Evolutionary conservation across 2,329 filamentous ascomycete species (phyloP).

Genomic region (Exophiala alcalophila): DNA sequence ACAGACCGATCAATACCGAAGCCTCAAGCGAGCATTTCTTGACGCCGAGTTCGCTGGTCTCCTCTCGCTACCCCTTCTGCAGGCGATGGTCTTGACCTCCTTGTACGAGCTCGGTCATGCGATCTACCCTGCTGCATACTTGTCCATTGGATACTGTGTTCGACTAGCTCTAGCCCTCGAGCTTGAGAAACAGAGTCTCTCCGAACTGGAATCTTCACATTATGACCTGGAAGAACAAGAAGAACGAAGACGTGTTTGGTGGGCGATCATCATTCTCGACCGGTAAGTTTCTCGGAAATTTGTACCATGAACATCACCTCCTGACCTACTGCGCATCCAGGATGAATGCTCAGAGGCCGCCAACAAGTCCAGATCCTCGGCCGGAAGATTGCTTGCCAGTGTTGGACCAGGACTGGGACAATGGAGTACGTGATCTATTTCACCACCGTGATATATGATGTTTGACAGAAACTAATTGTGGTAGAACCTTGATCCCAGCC

Average conservation of each 20-base stretch:
- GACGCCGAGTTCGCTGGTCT: constrained; percentile 29
- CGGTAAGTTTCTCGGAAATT: background rate
- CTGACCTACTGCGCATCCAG: background rate
- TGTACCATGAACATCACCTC: no score
- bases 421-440: constrained; percentile 3
- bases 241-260: constrained; percentile 32
- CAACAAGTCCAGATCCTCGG: constrained; percentile 10
- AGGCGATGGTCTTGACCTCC: constrained; percentile 33
- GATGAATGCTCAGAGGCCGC: background rate
- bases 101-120: constrained; percentile 36
- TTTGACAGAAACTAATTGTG: no score
- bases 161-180: constrained; percentile 22
- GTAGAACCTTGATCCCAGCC: constrained; percentile 2
- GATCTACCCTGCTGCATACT: constrained; percentile 37
- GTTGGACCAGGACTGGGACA: constrained; percentile 10
- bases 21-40: constrained; percentile 30
- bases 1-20: constrained; percentile 24
- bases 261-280: constrained; percentile 32
- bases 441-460: no score
- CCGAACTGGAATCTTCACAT: constrained; percentile 10
- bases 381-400: constrained; percentile 9
- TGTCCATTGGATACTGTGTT: constrained; percentile 28
- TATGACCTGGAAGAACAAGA: constrained; percentile 29
- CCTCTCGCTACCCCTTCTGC: constrained; percentile 31
- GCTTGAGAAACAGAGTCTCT: constrained; percentile 19